phyloP scores from a whole-genome alignment of 805 yeast species.

The Wickerhamomyces strasburgensis region DNA sequence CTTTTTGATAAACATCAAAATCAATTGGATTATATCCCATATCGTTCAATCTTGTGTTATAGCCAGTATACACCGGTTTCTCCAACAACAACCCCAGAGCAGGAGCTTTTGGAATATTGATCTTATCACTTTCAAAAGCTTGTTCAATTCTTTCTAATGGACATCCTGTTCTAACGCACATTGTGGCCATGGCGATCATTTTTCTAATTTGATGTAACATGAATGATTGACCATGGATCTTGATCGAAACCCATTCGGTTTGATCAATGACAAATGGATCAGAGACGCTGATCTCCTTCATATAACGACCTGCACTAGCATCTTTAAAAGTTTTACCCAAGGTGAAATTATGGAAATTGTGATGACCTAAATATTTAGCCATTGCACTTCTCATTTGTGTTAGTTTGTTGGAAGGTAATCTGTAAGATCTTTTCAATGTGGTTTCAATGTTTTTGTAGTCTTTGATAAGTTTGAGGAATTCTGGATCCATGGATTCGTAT shows the following conservation, averaged over 20 bases:
- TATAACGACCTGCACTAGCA: constrained; percentile 76
- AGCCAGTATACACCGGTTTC: constrained; percentile 85
- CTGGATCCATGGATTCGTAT: constrained; percentile 29
- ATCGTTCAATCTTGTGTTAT: constrained; percentile 63
- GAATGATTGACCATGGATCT: constrained; percentile 96
- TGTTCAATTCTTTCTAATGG: constrained; percentile 71
- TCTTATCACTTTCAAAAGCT: constrained; percentile 67
- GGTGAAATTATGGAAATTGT: constrained; percentile 88
- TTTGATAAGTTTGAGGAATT: constrained; percentile 38
- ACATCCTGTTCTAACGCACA: constrained; percentile 80
- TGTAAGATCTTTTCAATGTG: constrained; percentile 58
- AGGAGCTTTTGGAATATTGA: constrained; percentile 96
- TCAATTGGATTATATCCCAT: constrained; percentile 75
- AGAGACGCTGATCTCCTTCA: constrained; percentile 72
- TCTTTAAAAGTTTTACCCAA: constrained; percentile 79
- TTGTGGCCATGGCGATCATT: constrained; percentile 93
- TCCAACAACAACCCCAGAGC: constrained; percentile 89
- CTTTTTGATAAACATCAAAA: constrained; percentile 57
- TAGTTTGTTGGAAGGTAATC: constrained; percentile 61
- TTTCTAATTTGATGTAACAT: constrained; percentile 98
- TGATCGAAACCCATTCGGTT: constrained; percentile 94
- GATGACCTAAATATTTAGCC: constrained; percentile 74
- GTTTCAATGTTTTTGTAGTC: constrained; percentile 61
- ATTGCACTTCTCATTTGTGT: constrained; percentile 62
- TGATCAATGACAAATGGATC: constrained; percentile 90